These are phyloP conservation scores for Ogataea pilisensis DNA, from an alignment of 805 yeast genomes.

Conservation along the genomic window DNA sequence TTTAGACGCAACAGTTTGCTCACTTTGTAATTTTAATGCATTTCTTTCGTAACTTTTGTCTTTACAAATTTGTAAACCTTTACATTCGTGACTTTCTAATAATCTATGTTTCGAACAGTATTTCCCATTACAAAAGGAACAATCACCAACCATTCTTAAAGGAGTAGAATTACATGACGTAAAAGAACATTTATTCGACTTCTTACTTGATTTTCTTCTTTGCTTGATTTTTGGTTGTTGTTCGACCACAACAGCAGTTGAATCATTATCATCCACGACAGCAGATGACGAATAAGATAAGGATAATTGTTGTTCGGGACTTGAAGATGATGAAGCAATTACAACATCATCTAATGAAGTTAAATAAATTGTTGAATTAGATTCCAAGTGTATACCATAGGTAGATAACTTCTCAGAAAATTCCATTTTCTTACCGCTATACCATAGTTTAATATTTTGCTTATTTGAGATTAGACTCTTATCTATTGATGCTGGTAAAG, in stretches of 20 bases:
- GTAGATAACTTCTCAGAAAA: slow-evolving; percentile 19
- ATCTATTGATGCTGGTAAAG: slow-evolving; percentile 25
- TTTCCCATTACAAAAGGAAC: slow-evolving; percentile 78
- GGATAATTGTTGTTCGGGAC: not conserved
- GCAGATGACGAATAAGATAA: slow-evolving; percentile 14
- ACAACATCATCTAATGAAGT: slow-evolving; percentile 20
- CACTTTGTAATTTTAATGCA: slow-evolving; percentile 77
- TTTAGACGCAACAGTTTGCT: slow-evolving; percentile 76
- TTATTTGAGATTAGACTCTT: slow-evolving; percentile 8
- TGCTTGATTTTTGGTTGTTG: slow-evolving; percentile 22
- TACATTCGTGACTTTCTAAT: slow-evolving; percentile 79
- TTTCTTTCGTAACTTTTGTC: slow-evolving; percentile 79
- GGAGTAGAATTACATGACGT: slow-evolving; percentile 61
- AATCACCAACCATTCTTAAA: slow-evolving; percentile 70
- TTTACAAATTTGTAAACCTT: slow-evolving; percentile 74
- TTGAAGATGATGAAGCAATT: not conserved
- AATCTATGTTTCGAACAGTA: slow-evolving; percentile 85
- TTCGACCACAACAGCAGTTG: slow-evolving; percentile 10
- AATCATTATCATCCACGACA: slow-evolving; percentile 15
- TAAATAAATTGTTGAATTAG: slow-evolving; percentile 28
- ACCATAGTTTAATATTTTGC: slow-evolving; percentile 27
- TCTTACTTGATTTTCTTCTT: slow-evolving; percentile 32
- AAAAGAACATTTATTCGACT: slow-evolving; percentile 49
- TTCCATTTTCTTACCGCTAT: slow-evolving; percentile 31
- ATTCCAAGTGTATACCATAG: slow-evolving; percentile 27